These are phyloP conservation scores for Pleurotus citrinopileatus DNA, from an alignment of 768 basidiomycete species.

Conservation along the genomic window DNA sequence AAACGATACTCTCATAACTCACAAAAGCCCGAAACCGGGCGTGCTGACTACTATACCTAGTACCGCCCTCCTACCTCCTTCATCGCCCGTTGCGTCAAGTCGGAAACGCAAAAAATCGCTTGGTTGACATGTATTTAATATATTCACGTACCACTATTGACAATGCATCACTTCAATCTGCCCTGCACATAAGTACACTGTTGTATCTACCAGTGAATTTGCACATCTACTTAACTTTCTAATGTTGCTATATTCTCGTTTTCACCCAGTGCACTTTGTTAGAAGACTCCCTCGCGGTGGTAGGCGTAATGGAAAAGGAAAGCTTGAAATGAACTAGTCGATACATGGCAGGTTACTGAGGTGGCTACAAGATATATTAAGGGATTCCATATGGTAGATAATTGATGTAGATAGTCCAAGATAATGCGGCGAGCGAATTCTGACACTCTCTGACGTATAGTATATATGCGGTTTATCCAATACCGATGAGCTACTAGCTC, in stretches of 20 bases:
- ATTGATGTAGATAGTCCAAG: background rate
- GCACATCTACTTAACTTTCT: background rate
- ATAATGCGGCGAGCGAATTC: too few species aligned
- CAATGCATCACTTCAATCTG: background rate
- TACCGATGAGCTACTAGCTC: background rate
- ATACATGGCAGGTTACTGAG: conserved; percentile 3
- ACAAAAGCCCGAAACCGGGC: background rate
- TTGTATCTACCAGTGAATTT: background rate
- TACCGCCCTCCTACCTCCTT: too few species aligned
- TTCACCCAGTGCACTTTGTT: too few species aligned
- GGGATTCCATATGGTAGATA: background rate
- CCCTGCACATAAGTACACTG: background rate
- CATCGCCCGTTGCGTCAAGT: conserved; percentile 28
- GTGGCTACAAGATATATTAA: conserved; percentile 1
- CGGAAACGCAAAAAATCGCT: conserved; percentile 57
- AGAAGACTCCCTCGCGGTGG: too few species aligned
- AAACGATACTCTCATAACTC: background rate
- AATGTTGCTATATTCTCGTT: background rate
- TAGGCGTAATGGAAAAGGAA: too few species aligned
- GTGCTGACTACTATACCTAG: too few species aligned
- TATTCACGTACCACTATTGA: background rate
- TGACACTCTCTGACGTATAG: too few species aligned
- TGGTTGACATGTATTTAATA: conserved; percentile 19
- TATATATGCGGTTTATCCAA: background rate
- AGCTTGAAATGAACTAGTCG: conserved; percentile 6